Evolutionary conservation across 139 green algal species (phyloP), one percentile per base, ranked within the genome.

Genomic region (Micractinium sp.): DNA sequence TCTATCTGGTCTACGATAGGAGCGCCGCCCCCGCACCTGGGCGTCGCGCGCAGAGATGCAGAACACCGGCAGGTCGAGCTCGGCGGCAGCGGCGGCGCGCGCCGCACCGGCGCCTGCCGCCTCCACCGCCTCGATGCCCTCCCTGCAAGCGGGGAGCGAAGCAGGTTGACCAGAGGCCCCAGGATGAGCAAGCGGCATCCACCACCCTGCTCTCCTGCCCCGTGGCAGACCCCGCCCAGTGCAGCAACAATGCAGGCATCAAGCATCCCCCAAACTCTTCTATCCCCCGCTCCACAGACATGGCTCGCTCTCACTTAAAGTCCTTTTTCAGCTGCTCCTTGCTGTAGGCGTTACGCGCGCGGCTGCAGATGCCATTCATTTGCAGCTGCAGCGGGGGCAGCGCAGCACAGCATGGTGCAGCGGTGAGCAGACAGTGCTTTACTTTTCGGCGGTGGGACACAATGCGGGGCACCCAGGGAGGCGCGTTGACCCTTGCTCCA

Each of bases 11-110:
- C 47, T 56, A 9, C 47, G 47, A 9, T 56, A 12, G 63, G 20
- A 12, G 63, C 22, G 63, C 12, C 18, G 63, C 63, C 63, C 14
- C 12, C 14, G n/a, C 75, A 74, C 81, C 81, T 85, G 81, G 13
- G 81, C 81, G 16, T 85, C 81, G 27, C 81, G 81, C 0, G 81
- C 81, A 33, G 81, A 85, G 81, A 85, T 85, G 81, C 81, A 85
- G 56, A 31, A 85, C 31, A 85, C 81, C 0, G 81, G 81, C 16
- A 85, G 81, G 81, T 85, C 81, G 12, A 85, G 9, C 53, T 85
- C 81, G 14, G 81, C 81, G 3, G 81, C 81, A 12, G 81, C n/a
- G 4, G 66, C 41, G 31, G 53, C 53, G 27, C 53, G 53, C 0
- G 19, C 56, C 29, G 53, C 81, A 31, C 56, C 81, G 9, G 27